Percentiles rank a stretch among this genome's conserved stretches.
Evolutionary conservation across 2,329 filamentous ascomycete genomes (phyloP).

Genomic region (Clonostachys solani): DNA sequence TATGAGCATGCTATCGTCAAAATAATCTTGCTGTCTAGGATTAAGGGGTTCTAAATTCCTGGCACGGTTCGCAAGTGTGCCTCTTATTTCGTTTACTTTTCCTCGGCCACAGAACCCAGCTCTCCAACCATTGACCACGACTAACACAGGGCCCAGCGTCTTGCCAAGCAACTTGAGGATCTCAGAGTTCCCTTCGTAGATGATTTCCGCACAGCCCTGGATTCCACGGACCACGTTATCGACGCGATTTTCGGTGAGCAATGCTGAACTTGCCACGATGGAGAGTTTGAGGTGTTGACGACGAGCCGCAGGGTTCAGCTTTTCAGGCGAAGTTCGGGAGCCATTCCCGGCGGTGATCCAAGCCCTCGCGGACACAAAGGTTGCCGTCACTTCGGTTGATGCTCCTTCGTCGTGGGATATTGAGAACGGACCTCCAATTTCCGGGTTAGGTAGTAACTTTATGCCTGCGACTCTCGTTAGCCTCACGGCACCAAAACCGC

Average conservation of each 20-base stretch:
- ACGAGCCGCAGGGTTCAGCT: slow-evolving; percentile 68
- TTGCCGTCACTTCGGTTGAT: slow-evolving; percentile 86
- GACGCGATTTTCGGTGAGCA: slow-evolving; percentile 85
- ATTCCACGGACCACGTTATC: slow-evolving; percentile 72
- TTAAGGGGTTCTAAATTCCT: too few relatives aligned
- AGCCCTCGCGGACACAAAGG: slow-evolving; percentile 64
- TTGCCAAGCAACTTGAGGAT: slow-evolving; percentile 79
- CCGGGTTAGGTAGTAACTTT: slow-evolving; percentile 75
- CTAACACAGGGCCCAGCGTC: slow-evolving; percentile 48
- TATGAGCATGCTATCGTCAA: slow-evolving; percentile 28
- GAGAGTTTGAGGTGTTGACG: background rate
- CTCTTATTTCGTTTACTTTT: too few relatives aligned
- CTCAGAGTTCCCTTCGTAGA: slow-evolving; percentile 79
- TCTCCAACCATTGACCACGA: slow-evolving; percentile 12
- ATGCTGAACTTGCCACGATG: background rate
- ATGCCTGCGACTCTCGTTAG: slow-evolving; percentile 79
- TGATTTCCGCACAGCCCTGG: slow-evolving; percentile 67
- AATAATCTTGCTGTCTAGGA: background rate
- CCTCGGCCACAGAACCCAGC: too few relatives aligned
- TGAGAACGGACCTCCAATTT: slow-evolving; percentile 73
- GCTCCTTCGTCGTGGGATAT: slow-evolving; percentile 95
- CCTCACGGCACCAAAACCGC: slow-evolving; percentile 88
- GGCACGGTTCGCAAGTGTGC: too few relatives aligned
- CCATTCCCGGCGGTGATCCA: slow-evolving; percentile 82
- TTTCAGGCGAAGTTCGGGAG: slow-evolving; percentile 86